These are phyloP conservation scores for Penicillium argentinense DNA, from an alignment of 495 filamentous ascomycete genomes.

Conservation along the genomic window DNA sequence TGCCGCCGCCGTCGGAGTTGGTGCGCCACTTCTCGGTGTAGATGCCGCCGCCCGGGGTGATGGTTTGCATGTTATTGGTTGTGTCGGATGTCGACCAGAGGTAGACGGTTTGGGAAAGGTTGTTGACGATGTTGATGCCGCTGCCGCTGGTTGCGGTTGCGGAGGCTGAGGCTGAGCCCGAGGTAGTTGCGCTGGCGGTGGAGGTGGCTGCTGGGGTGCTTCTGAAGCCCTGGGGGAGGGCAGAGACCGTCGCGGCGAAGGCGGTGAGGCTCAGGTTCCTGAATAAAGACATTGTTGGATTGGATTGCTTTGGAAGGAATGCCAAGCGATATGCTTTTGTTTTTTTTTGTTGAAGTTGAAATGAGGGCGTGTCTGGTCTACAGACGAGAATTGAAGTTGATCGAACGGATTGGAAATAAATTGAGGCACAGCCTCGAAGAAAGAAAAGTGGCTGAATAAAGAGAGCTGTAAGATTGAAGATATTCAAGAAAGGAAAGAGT, in stretches of 20 bases:
- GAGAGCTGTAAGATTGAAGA: neutral
- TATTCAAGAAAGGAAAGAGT: neutral
- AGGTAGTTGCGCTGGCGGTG: slow-evolving; percentile 8
- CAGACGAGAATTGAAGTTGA: slow-evolving; percentile 9
- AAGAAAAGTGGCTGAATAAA: neutral
- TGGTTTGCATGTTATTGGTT: slow-evolving; percentile 24
- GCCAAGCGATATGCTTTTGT: too few species aligned
- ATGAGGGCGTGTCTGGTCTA: slow-evolving; percentile 16
- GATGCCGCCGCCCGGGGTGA: slow-evolving; percentile 26
- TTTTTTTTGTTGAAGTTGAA: slow-evolving; percentile 3
- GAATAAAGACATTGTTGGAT: slow-evolving; percentile 25
- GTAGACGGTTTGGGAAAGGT: slow-evolving; percentile 33
- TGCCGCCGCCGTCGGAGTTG: slow-evolving; percentile 38
- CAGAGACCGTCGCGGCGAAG: slow-evolving; percentile 18
- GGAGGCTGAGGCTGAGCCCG: slow-evolving; percentile 8
- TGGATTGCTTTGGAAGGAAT: neutral
- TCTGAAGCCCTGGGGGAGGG: slow-evolving; percentile 4
- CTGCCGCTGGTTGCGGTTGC: slow-evolving; percentile 14
- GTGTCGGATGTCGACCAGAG: slow-evolving; percentile 34
- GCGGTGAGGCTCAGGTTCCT: slow-evolving; percentile 14
- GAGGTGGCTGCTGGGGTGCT: slow-evolving; percentile 7
- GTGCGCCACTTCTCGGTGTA: slow-evolving; percentile 33
- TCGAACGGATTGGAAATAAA: slow-evolving; percentile 7
- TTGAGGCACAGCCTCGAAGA: slow-evolving; percentile 19
- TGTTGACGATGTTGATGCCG: slow-evolving; percentile 38